Evolutionary conservation across 2,329 filamentous ascomycete genomes (phyloP).

Genomic region (Aspergillus quadrilineatus): DNA sequence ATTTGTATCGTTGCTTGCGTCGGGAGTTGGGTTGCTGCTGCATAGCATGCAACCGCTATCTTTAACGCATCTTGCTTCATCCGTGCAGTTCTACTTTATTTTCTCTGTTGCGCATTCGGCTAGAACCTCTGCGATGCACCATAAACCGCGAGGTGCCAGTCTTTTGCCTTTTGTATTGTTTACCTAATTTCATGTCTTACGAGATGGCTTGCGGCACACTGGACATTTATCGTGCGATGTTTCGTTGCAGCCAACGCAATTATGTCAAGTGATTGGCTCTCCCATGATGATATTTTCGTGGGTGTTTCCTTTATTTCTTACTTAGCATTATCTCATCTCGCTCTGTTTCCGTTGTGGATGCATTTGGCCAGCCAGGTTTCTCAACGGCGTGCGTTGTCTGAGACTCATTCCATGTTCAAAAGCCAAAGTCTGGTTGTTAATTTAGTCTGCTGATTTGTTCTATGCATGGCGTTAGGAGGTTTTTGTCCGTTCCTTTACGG

Average conservation of each 20-base stretch:
- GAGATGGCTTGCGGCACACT: slow-evolving; percentile 1
- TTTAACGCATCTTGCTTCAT: neutral
- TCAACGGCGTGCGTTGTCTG: neutral
- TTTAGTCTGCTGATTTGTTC: slow-evolving; percentile 9
- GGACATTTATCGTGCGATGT: neutral
- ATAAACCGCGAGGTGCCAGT: slow-evolving; percentile 34
- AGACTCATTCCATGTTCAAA: slow-evolving; percentile 8
- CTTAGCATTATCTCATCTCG: neutral
- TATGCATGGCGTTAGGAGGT: slow-evolving; percentile 24
- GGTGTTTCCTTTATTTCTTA: slow-evolving; percentile 5
- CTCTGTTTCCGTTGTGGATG: slow-evolving; percentile 1
- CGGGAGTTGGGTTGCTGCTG: neutral
- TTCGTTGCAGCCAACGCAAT: slow-evolving; percentile 5
- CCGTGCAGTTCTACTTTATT: neutral
- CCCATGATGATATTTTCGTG: slow-evolving; percentile 17
- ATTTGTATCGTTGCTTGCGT: neutral
- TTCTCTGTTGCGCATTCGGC: slow-evolving; percentile 12
- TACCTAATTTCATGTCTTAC: slow-evolving; percentile 5
- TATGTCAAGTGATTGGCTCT: neutral
- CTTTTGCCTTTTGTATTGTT: slow-evolving; percentile 16
- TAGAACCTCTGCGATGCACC: slow-evolving; percentile 32
- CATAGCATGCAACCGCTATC: neutral
- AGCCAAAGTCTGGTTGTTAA: slow-evolving; percentile 5
- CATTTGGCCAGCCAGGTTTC: slow-evolving; percentile 2
- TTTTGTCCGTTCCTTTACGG: slow-evolving; percentile 2